These are phyloP conservation scores for Coleophoma crateriformis DNA, from an alignment of 2,329 filamentous ascomycete genomes.

Conservation along the genomic window DNA sequence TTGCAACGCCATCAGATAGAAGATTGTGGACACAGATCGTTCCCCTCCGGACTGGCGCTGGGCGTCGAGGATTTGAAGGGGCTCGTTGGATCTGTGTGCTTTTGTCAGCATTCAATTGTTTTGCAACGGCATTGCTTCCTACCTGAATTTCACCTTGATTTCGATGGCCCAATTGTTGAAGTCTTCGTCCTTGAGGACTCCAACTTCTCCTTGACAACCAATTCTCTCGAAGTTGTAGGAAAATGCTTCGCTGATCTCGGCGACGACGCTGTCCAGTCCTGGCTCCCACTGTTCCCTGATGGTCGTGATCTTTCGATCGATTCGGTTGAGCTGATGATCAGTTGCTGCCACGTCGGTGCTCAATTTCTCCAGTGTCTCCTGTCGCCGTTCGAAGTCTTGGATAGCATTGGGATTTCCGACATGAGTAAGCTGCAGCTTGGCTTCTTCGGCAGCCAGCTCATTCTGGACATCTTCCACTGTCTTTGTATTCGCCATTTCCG, in stretches of 20 bases:
- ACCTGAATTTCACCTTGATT: slow-evolving; percentile 93
- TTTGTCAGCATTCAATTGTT: slow-evolving; percentile 6
- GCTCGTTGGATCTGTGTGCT: slow-evolving; percentile 65
- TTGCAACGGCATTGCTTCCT: slow-evolving; percentile 24
- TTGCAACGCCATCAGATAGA: slow-evolving; percentile 97
- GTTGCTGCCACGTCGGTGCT: slow-evolving; percentile 51
- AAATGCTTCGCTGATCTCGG: slow-evolving; percentile 84
- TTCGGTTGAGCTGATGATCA: slow-evolving; percentile 46
- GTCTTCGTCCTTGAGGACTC: slow-evolving; percentile 82
- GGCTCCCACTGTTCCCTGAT: slow-evolving; percentile 79
- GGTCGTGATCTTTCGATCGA: slow-evolving; percentile 54
- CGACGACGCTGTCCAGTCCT: slow-evolving; percentile 68
- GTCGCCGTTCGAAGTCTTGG: slow-evolving; percentile 70
- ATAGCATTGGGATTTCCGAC: slow-evolving; percentile 72
- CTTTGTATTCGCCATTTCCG: slow-evolving; percentile 39
- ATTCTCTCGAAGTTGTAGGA: slow-evolving; percentile 91
- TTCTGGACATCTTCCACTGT: slow-evolving; percentile 60
- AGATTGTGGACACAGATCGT: slow-evolving; percentile 93
- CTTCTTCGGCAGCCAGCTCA: slow-evolving; percentile 68
- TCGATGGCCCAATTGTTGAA: slow-evolving; percentile 93
- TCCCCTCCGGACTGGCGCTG: slow-evolving; percentile 96
- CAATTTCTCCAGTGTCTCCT: slow-evolving; percentile 63
- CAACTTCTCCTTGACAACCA: slow-evolving; percentile 86
- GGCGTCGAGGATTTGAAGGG: slow-evolving; percentile 77
- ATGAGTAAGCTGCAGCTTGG: slow-evolving; percentile 74